phyloP scores from a whole-genome alignment of 805 yeast genomes.

The Schizosaccharomyces octosporus region DNA sequence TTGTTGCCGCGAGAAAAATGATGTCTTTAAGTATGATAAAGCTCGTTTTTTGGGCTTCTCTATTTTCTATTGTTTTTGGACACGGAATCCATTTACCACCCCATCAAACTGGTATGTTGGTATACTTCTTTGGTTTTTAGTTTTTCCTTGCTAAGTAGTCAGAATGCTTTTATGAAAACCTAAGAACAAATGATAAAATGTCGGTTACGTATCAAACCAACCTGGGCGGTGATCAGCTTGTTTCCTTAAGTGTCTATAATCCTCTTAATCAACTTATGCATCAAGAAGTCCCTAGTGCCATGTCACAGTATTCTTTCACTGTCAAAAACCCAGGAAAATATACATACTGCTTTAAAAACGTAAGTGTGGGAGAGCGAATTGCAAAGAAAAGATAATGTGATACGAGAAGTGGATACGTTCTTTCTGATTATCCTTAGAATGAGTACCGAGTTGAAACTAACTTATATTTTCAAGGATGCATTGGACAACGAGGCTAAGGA shows the following conservation, averaged over 20 bases:
- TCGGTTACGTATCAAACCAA: constrained; percentile 61
- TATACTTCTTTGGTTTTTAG: not conserved
- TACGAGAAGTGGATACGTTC: not conserved
- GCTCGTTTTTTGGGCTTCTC: not conserved
- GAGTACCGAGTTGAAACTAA: constrained; percentile 45
- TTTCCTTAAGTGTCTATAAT: constrained; percentile 16
- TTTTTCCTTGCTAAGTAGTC: not conserved
- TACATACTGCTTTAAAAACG: constrained; percentile 45
- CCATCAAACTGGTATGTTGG: not conserved
- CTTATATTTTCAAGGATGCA: constrained; percentile 18
- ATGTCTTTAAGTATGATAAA: not conserved
- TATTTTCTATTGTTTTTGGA: not conserved
- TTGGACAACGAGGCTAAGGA: constrained; percentile 29
- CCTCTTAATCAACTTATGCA: constrained; percentile 24
- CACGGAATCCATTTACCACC: not conserved
- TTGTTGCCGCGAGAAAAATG: not conserved
- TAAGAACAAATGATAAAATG: constrained; percentile 63
- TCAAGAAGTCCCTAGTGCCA: constrained; percentile 32
- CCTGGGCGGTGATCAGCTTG: not conserved
- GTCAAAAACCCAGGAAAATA: constrained; percentile 51
- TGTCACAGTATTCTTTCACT: constrained; percentile 51
- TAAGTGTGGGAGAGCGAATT: not conserved
- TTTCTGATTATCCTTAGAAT: not conserved
- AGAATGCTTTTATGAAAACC: constrained; percentile 56
- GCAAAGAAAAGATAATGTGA: no score